phyloP scores from a whole-genome alignment of 208 protist genomes.

The Phytomonas sp. region DNA sequence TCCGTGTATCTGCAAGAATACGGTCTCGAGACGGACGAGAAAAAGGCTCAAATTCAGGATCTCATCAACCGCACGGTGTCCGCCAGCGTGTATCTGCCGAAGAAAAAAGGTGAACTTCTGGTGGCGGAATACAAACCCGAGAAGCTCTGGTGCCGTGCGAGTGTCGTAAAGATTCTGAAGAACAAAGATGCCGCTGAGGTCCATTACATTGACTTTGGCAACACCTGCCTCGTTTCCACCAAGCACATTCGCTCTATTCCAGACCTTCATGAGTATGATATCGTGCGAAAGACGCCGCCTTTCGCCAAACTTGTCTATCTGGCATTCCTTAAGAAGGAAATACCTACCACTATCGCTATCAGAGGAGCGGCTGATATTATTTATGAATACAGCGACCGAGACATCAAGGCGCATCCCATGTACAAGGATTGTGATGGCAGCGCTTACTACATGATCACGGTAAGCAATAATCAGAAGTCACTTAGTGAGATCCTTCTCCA shows the following conservation, averaged over 20 bases:
- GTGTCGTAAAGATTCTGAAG: slow-evolving; percentile 40
- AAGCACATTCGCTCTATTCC: slow-evolving; percentile 62
- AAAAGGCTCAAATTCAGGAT: slow-evolving; percentile 39
- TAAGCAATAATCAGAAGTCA: slow-evolving; percentile 49
- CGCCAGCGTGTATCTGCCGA: slow-evolving; percentile 13
- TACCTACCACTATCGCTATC: slow-evolving; percentile 31
- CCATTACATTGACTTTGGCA: slow-evolving; percentile 87
- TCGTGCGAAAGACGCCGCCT: slow-evolving; percentile 53
- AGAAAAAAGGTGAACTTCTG: slow-evolving; percentile 65
- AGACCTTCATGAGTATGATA: slow-evolving; percentile 49
- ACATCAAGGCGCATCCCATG: slow-evolving; percentile 64
- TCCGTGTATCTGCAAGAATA: slow-evolving; percentile 66
- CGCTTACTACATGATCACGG: slow-evolving; percentile 64
- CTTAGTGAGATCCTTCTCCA: slow-evolving; percentile 78
- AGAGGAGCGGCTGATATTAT: slow-evolving; percentile 37
- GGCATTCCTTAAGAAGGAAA: slow-evolving; percentile 55
- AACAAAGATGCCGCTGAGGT: slow-evolving; percentile 38
- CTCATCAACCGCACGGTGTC: slow-evolving; percentile 42
- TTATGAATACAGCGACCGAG: slow-evolving; percentile 63
- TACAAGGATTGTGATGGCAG: slow-evolving; percentile 55
- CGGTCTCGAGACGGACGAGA: slow-evolving; percentile 28
- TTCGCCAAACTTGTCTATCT: slow-evolving; percentile 54
- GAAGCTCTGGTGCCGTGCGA: slow-evolving; percentile 74
- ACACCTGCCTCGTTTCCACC: slow-evolving; percentile 34
- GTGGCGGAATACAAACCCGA: slow-evolving; percentile 66